Evolutionary conservation across 116 monocot species (phyloP), one percentile per base, ranked within the genome.

Genomic region (Papilionanthe hybrid): DNA sequence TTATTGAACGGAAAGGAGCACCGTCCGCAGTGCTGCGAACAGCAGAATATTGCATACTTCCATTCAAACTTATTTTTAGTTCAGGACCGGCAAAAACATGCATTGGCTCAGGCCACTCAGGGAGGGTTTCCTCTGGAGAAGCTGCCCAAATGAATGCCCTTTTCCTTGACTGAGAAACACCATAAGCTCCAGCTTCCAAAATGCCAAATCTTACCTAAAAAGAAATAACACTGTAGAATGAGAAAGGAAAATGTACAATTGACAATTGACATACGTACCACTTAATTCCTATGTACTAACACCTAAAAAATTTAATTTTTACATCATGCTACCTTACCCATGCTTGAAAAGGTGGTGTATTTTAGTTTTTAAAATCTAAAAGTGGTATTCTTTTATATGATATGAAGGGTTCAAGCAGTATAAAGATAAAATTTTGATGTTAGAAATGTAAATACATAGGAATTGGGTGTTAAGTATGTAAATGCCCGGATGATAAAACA

Each of bases 71-170:
- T 77, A 95, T 88, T 82, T 89, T 99, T 4, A 95, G 85, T 75
- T 95, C 95, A 9, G 98, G 93, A 55, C 91, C 50, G 58, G 94
- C 84, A 86, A 99, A 99, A 10, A 99, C 98, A 82, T 99, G 93
- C 93, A 95, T 91, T 7, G 98, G 98, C 76, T 99, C 95, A 13
- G 98, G 98, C 98, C 95, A 99, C 9, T 99, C 95, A 53, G 98
- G 98, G 30, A 99, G 90, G 17, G 65, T 90, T 83, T 99, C 95
- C 47, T 86, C 90, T 42, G 98, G 98, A 72, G 93, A 84, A 75
- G 98, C 98, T 72, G 98, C 98, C 98, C 98, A 99, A 42, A 98
- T 93, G 78, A 98, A 98, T 27, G 93, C 98, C 71, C 98, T 91
- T 83, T 98, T 98, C 32, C 98, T 89, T 67, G 98, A 98, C 78